phyloP scores from a whole-genome alignment of 345 rosid species.

The Eucalyptus sideroxylon region DNA sequence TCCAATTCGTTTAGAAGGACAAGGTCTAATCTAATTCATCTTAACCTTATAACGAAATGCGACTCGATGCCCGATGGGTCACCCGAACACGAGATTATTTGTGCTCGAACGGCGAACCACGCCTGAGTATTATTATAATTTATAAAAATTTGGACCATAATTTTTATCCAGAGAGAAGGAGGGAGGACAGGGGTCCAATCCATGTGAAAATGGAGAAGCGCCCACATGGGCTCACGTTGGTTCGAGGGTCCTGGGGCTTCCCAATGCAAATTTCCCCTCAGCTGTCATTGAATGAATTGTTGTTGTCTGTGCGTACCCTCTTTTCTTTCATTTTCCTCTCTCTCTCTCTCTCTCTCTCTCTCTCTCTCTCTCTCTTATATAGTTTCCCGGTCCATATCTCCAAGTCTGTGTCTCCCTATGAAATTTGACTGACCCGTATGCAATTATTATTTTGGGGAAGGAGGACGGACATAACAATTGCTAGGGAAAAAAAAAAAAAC shows the following conservation, averaged over 20 bases:
- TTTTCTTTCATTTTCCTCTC: background rate
- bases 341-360: background rate
- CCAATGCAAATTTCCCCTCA: background rate
- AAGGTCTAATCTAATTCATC: background rate
- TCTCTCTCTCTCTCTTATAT: no score
- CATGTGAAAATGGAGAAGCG: background rate
- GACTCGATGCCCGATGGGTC: background rate
- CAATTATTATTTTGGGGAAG: background rate
- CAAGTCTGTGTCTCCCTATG: background rate
- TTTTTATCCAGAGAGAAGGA: background rate
- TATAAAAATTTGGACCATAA: background rate
- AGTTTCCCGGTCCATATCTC: background rate
- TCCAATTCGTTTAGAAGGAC: background rate
- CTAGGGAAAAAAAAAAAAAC: background rate
- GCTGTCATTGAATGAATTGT: background rate
- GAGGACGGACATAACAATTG: background rate
- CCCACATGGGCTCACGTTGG: background rate
- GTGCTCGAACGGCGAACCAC: background rate
- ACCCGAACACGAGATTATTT: background rate
- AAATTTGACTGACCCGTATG: background rate
- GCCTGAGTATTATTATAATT: background rate
- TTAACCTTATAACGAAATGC: background rate
- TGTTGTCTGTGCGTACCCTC: background rate
- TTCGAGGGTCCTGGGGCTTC: background rate
- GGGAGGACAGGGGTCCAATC: background rate